These are phyloP conservation scores for Serpula lacrymans DNA, from an alignment of 768 basidiomycete genomes.

Conservation along the genomic window DNA sequence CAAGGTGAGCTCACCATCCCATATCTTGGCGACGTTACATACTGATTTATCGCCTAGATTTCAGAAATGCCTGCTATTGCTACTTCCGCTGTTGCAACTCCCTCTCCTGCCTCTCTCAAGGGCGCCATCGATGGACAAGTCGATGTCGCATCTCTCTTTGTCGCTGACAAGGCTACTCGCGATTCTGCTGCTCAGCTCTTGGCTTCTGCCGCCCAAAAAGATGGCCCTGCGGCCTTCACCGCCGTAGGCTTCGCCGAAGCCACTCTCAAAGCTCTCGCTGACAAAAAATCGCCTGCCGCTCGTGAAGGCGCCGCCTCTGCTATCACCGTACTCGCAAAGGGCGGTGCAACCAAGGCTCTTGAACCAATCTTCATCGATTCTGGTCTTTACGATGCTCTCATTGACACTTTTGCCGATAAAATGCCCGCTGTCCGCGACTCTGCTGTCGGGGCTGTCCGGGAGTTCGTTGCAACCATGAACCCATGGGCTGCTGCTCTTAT, in stretches of 20 bases:
- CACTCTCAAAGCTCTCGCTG: conserved; percentile 77
- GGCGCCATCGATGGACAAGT: conserved; percentile 61
- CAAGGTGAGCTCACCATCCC: conserved; percentile 44
- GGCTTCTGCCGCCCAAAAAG: conserved; percentile 75
- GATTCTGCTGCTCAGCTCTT: conserved; percentile 67
- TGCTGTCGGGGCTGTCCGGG: conserved; percentile 78
- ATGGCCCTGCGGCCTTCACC: conserved; percentile 75
- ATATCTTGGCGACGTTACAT: conserved; percentile 3
- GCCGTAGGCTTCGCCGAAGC: conserved; percentile 70
- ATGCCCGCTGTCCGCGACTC: conserved; percentile 82
- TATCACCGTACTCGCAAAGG: conserved; percentile 60
- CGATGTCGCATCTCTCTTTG: conserved; percentile 75
- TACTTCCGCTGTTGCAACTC: conserved; percentile 52
- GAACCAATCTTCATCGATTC: conserved; percentile 88
- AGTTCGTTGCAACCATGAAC: conserved; percentile 75
- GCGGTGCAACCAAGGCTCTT: conserved; percentile 74
- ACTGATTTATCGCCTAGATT: conserved; percentile 33
- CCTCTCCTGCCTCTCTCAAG: conserved; percentile 72
- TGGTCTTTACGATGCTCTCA: conserved; percentile 80
- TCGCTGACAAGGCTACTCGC: conserved; percentile 80
- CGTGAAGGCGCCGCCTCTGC: conserved; percentile 86
- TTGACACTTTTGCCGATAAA: conserved; percentile 95
- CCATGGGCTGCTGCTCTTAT: conserved; percentile 83
- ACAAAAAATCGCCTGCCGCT: conserved; percentile 92
- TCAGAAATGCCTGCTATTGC: conserved; percentile 80